These are phyloP conservation scores for Neurospora sublineolata DNA, from an alignment of 495 filamentous ascomycete genomes.

Conservation along the genomic window DNA sequence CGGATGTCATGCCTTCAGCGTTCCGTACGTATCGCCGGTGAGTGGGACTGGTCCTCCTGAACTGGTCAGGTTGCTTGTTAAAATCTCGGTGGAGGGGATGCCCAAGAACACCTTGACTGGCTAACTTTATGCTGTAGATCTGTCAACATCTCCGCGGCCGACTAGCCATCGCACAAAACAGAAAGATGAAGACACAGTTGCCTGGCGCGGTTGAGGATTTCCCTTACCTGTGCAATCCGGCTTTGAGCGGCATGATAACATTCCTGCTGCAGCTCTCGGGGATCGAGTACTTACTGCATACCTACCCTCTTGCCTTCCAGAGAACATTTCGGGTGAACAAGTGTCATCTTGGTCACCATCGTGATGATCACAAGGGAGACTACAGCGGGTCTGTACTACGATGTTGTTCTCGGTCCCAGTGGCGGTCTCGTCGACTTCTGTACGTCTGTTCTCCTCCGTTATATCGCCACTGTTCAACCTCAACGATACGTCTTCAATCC, in stretches of 20 bases:
- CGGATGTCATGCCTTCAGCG: not conserved
- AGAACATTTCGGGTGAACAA: not conserved
- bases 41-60: not conserved
- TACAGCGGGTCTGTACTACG: not conserved
- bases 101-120: too few relatives aligned
- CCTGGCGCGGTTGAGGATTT: not conserved
- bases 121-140: too few relatives aligned
- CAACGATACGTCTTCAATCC: not conserved
- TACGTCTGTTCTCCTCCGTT: not conserved
- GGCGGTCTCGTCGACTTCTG: not conserved
- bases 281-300: not conserved
- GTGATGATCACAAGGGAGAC: not conserved
- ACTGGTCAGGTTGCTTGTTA: too few relatives aligned
- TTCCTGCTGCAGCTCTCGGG: not conserved
- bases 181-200: not conserved
- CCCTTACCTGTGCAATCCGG: not conserved
- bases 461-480: not conserved
- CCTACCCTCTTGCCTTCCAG: not conserved
- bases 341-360: not conserved
- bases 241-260: not conserved
- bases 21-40: not conserved
- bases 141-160: not conserved
- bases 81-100: too few relatives aligned
- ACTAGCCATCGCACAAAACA: not conserved
- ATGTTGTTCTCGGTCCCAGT: not conserved